Evolutionary conservation across 1,139 yeast species (phyloP), one percentile per base, ranked within the genome.

Genomic region (Kurtzmaniella quercitrusa): DNA sequence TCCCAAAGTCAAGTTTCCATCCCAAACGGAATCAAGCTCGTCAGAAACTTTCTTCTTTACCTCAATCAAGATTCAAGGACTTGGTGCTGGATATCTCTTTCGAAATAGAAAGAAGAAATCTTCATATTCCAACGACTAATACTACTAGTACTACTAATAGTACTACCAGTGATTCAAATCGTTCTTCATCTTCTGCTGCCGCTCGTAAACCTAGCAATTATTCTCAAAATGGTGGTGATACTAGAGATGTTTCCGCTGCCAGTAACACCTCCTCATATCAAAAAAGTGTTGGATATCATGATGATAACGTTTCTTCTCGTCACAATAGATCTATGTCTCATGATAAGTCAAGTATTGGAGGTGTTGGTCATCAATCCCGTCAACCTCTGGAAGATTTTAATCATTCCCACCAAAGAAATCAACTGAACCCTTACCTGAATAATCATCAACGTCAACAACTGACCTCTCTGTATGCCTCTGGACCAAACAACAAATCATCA

Each of bases 21-120:
- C 94, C 95, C 31, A 91, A 90, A 59, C 77, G 98, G 57, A 94
- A 94, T 62, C 96, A 90, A 63, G 98, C 98, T 3, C 78, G 99
- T 54, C 91, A 88, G 59, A 93, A 91, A 64, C 75, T 94, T 52
- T 86, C 97, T 2, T 81, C 89, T 38, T 75, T 94, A 48, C 94
- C 96, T 1, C 82, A 84, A 45, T 66, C 83, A 10, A 68, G 98
- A 48, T 93, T 93, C 65, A 84, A 84, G 57, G 98, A 93, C 61
- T 77, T 94, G 58, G 95, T 90, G 11, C 83, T 87, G 45, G 99
- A 94, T 62, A 91, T 93, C 39, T 71, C 86, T 40, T 87, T 70
- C 59, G 99, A 94, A 62, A 86, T 91, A 41, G 90, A 85, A 57
- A 77, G 96, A 56, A 73, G 98, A 55, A 75, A 76, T 18, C 77